phyloP scores from a whole-genome alignment of 140 eudicot species.

The Bidens hawaiensis region DNA sequence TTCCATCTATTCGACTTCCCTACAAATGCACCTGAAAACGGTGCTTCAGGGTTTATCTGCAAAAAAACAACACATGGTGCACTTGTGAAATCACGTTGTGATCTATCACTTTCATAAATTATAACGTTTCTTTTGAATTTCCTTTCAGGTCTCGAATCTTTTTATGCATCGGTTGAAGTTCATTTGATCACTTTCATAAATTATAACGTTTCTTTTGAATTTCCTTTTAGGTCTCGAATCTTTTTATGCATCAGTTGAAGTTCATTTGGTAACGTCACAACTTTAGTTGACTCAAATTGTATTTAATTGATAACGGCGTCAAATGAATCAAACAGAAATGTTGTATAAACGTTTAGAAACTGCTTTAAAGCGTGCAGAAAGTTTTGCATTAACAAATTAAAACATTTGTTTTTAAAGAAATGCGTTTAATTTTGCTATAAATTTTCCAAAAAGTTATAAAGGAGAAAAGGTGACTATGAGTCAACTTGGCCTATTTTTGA shows the following conservation, averaged over 20 bases:
- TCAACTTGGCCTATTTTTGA: not conserved
- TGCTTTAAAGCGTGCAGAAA: not conserved
- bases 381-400: not conserved
- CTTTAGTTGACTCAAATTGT: not conserved
- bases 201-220: not conserved
- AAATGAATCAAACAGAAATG: not conserved
- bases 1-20: slow-evolving; percentile 48
- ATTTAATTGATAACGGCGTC: not conserved
- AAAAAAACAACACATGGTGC: not conserved
- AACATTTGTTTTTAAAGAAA: too few species aligned
- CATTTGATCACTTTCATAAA: not conserved
- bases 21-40: slow-evolving; percentile 77
- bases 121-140: not conserved
- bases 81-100: not conserved
- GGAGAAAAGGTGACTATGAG: too few species aligned
- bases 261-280: not conserved
- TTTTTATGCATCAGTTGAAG: not conserved
- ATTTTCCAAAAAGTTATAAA: too few species aligned
- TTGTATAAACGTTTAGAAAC: not conserved
- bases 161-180: not conserved
- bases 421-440: not conserved
- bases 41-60: slow-evolving; percentile 79
- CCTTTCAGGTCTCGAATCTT: not conserved
- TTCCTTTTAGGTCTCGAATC: not conserved
- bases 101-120: not conserved